A percentile compares a stretch with the other conserved stretches of the same genome.
Conservation (phyloP, 768 basidiomycete species). For the Boletus fagicola region DNA sequence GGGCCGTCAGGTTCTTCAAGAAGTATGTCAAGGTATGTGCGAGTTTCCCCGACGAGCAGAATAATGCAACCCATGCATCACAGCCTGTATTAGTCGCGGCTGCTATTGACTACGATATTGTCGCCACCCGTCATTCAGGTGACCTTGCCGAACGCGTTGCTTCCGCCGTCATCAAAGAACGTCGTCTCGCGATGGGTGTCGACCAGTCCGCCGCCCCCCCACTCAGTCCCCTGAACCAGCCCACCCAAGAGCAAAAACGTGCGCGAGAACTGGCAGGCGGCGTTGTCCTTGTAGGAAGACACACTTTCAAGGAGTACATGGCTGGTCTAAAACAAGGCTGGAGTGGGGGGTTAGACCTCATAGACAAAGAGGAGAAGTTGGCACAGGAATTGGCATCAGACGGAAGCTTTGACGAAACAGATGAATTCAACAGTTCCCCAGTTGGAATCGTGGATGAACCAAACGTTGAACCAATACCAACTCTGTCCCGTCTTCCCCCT, state of each 20-base stretch:
- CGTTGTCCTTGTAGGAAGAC: conserved; percentile 79
- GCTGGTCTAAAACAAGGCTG: conserved; percentile 83
- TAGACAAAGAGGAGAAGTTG: conserved; percentile 72
- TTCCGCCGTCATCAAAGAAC: conserved; percentile 65
- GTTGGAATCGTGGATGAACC: conserved; percentile 26
- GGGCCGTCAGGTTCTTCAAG: conserved; percentile 84
- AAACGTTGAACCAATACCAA: conserved; percentile 43
- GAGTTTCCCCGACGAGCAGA: conserved; percentile 11
- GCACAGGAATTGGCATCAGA: conserved; percentile 67
- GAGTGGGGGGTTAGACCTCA: conserved; percentile 64
- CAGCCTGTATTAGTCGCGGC: conserved; percentile 94
- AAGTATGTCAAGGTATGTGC: conserved; percentile 91
- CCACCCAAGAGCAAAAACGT: conserved; percentile 49
- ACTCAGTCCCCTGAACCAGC: conserved; percentile 52
- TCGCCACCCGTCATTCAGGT: conserved; percentile 79
- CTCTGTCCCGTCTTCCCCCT: conserved; percentile 36
- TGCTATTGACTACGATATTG: conserved; percentile 87
- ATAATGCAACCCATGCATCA: conserved; percentile 2
- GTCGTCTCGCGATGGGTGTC: conserved; percentile 65
- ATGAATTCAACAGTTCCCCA: conserved; percentile 29
- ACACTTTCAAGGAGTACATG: conserved; percentile 94
- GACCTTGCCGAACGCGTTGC: conserved; percentile 78
- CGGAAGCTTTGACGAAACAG: conserved; percentile 72
- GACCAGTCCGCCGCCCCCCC: conserved; percentile 46
- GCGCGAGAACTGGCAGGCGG: conserved; percentile 77